Base-by-base conservation (phyloP, 2,329 filamentous ascomycete species). In the Calonectria hawksworthii region DNA sequence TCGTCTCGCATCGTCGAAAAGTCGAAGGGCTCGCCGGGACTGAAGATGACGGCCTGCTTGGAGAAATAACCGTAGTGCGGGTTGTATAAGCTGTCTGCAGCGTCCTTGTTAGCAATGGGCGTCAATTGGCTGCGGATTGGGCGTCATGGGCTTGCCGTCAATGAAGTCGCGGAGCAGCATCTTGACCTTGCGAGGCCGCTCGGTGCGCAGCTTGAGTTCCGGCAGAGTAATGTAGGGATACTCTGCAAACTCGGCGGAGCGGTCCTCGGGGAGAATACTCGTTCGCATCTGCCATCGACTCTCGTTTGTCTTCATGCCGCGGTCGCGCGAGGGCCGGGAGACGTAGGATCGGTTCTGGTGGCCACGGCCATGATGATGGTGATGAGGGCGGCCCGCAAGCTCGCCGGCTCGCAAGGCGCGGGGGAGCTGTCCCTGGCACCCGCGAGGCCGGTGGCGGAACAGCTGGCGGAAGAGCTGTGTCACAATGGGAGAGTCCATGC, bases 151-250 rank as follows among this genome's bases (percentile, higher is more conserved):
- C 80, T 74, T 81, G 96, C 94, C 96, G 85, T 99, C 97, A 83
- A 99, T 97, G 83, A 99, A 99, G 89, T 99, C 98, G 78, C 98
- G 92, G 83, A 98, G 94, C 82, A 98, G 87, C 97, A 99, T 99
- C 91, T 98, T 98, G 79, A 98, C 96, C 84, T 94, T 91, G 82
- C 91, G 92, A 56, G 97, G 97, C 82, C 97, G 89, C 83, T 98
- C 93, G 68, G 88, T 93, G 69, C 94, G 90, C 78, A 86, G 88
- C 79, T 93, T 93, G 78, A 99, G 87, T 75, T 95, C 93, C 77
- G 94, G 90, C n/a, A 95, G 92, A 11, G 96, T 98, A 64, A 99
- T 94, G 83, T 94, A 92, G 0, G 97, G 96, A 82, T 95, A 98
- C 81, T 91, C 90, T 75, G 92, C 90, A 84, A 96, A 96, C 85